Base-by-base conservation (phyloP, 495 filamentous ascomycete species). In the Chaetomidium leptoderma region DNA sequence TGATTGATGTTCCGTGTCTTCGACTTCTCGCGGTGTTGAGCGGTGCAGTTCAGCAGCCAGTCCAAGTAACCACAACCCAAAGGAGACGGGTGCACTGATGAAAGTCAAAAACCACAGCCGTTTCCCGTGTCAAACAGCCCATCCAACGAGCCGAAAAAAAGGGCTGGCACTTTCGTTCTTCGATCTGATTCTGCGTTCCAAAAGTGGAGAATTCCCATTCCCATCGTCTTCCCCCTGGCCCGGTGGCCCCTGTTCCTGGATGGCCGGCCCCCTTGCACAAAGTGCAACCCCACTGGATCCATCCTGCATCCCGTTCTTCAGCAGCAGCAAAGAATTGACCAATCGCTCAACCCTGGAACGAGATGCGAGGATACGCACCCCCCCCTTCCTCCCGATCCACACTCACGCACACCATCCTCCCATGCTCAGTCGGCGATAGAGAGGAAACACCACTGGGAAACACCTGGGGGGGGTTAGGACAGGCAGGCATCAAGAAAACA, bases 161-260 rank as follows among this genome's bases (percentile, higher is more conserved):
- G 49, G 36, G 24, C 49, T 39, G 32, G 48, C 33, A 7, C 10
- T 11, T 7, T 44, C n/a, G 6, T 24, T 29, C 32, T 48, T 56
- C 44, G 32, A 47, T 55, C 39, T 43, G 23, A 14, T 37, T 46
- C 53, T 37, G 53, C 29, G 16, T 55, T 47, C 53, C 21, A 55
- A 33, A 21, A 33, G 53, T 55, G 53, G 53, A 55, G 21, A 19
- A 19, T 43, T 54, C n/a, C n/a, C n/a, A n/a, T n/a, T n/a, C n/a
- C n/a, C n/a, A n/a, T n/a, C n/a, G n/a, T 30, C 24, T 8, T 21
- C 26, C 16, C 2, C 11, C 8, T 24, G 32, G 2, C 26, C 36
- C 50, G 10, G n/a, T 27, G 19, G 13, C 47, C 45, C 47, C 45
- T 23, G 29, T 33, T 50, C 47, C 29, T 24, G 29, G 30, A n/a